Conservation (phyloP, 441 rosid genomes). For the Viola pubescens region DNA sequence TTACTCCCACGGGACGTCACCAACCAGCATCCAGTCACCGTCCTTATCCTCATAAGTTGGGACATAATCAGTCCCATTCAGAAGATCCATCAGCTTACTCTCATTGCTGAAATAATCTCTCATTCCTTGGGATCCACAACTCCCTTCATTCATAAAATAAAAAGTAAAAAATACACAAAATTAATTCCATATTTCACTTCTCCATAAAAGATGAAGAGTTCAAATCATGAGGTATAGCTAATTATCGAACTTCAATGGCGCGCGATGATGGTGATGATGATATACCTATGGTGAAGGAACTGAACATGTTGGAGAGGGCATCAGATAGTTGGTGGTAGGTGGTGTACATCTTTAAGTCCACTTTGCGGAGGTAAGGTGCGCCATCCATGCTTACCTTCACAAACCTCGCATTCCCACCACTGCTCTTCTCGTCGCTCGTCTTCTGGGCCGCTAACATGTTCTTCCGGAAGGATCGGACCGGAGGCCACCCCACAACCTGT, state of each 20-base stretch:
- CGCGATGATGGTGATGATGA: too few species aligned
- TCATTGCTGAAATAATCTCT: constrained; percentile 62
- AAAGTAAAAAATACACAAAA: neutral
- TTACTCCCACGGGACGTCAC: constrained; percentile 91
- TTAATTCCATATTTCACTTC: neutral
- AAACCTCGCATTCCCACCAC: constrained; percentile 27
- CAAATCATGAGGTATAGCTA: neutral
- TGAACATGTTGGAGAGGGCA: constrained; percentile 60
- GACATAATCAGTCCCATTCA: constrained; percentile 60
- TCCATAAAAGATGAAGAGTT: neutral
- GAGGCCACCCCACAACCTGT: constrained; percentile 92
- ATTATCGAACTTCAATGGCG: too few species aligned
- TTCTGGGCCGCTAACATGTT: constrained; percentile 47
- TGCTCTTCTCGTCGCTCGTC: constrained; percentile 24
- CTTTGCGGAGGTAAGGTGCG: constrained; percentile 83
- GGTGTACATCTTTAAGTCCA: constrained; percentile 60
- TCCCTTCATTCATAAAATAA: constrained; percentile 18
- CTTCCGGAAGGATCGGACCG: constrained; percentile 73
- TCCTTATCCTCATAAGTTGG: constrained; percentile 88
- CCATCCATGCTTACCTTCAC: constrained; percentile 92
- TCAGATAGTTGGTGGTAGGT: constrained; percentile 55
- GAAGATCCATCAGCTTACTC: constrained; percentile 55
- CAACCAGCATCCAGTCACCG: constrained; percentile 94
- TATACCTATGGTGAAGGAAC: constrained; percentile 56
- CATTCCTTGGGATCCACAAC: constrained; percentile 67